Evolutionary conservation across 1,284 basidiomycete species (phyloP).

Genomic region (Puccinia coronata): DNA sequence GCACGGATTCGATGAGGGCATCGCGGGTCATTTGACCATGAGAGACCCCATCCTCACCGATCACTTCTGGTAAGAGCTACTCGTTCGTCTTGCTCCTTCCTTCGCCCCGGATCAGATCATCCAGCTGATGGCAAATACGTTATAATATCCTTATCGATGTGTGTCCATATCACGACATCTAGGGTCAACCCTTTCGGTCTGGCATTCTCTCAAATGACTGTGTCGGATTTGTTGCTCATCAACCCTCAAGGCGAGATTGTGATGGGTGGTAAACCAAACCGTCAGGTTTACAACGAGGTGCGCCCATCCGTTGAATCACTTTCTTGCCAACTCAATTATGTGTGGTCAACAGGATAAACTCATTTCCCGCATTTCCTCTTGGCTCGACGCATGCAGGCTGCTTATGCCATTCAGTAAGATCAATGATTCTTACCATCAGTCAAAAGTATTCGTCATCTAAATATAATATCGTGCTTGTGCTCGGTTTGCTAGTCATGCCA

Average conservation of each 20-base stretch:
- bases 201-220: slow-evolving; percentile 62
- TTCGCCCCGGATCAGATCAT: slow-evolving; percentile 53
- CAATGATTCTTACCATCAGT: not conserved
- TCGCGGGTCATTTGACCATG: slow-evolving; percentile 69
- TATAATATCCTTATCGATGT: not conserved
- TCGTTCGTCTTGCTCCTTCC: slow-evolving; percentile 57
- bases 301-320: too few relatives aligned
- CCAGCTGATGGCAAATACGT: not conserved
- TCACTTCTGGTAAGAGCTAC: slow-evolving; percentile 66
- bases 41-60: slow-evolving; percentile 64
- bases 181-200: slow-evolving; percentile 51
- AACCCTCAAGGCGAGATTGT: slow-evolving; percentile 64
- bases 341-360: too few relatives aligned
- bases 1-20: slow-evolving; percentile 51
- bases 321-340: too few relatives aligned
- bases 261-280: slow-evolving; percentile 59
- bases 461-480: not conserved
- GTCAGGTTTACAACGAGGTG: slow-evolving; percentile 55
- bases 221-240: slow-evolving; percentile 62
- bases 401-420: slow-evolving; percentile 13
- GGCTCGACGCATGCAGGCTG: slow-evolving; percentile 62
- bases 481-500: slow-evolving; percentile 59
- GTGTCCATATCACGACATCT: not conserved
- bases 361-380: slow-evolving; percentile 54
- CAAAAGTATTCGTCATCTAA: not conserved